phyloP scores from a whole-genome alignment of 345 rosid genomes.

The Anacardium occidentale region DNA sequence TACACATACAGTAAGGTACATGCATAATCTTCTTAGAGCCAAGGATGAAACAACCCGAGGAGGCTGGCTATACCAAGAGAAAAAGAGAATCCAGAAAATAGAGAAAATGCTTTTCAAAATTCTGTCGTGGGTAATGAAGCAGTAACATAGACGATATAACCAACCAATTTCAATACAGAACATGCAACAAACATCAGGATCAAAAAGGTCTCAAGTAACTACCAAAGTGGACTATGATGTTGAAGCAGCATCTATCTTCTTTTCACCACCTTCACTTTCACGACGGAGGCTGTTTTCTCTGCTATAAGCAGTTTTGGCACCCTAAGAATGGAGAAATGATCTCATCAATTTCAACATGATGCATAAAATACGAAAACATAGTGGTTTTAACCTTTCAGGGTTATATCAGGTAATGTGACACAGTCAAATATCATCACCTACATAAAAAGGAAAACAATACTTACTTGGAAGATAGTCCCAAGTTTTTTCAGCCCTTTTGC shows the following conservation, averaged over 20 bases:
- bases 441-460: slow-evolving; percentile 20
- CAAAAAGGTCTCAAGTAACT: not conserved
- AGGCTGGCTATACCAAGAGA: not conserved
- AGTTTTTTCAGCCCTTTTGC: slow-evolving; percentile 79
- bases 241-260: not conserved
- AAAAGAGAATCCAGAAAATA: not conserved
- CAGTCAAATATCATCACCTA: not conserved
- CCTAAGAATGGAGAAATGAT: slow-evolving; percentile 47
- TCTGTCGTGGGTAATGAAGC: not conserved
- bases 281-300: slow-evolving; percentile 81
- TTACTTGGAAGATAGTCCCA: slow-evolving; percentile 84
- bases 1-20: not conserved
- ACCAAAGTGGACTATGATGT: slow-evolving; percentile 28
- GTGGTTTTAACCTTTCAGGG: not conserved
- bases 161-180: slow-evolving; percentile 1
- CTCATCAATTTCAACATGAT: not conserved
- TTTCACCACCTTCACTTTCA: slow-evolving; percentile 30
- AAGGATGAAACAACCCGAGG: slow-evolving; percentile 2
- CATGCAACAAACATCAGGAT: not conserved
- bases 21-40: slow-evolving; percentile 3
- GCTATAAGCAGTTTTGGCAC: slow-evolving; percentile 65
- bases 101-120: slow-evolving; percentile 2
- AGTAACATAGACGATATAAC: not conserved
- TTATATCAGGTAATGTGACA: not conserved
- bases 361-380: slow-evolving; percentile 4